These are phyloP conservation scores for Dothiorella sarmentorum DNA, from an alignment of 2,329 filamentous ascomycete species.

Conservation along the genomic window DNA sequence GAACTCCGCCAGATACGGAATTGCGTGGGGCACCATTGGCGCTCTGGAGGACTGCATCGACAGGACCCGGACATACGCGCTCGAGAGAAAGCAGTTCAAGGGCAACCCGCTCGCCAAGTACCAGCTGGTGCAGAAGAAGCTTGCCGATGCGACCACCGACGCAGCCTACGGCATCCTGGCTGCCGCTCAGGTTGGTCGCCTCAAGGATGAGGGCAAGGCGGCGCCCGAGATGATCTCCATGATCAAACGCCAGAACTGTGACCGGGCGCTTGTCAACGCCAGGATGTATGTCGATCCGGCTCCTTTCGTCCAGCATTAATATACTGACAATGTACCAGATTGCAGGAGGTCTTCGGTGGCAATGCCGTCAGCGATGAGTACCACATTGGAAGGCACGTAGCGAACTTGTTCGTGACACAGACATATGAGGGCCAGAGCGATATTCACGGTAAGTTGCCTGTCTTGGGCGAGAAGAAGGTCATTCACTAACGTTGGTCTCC, in stretches of 20 bases:
- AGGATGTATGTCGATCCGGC: slow-evolving; percentile 51
- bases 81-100: slow-evolving; percentile 95
- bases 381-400: slow-evolving; percentile 87
- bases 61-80: slow-evolving; percentile 77
- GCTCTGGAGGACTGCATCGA: slow-evolving; percentile 88
- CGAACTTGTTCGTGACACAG: slow-evolving; percentile 95
- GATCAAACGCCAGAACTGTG: slow-evolving; percentile 98
- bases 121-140: slow-evolving; percentile 96
- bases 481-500: neutral
- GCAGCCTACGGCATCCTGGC: slow-evolving; percentile 88
- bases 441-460: slow-evolving; percentile 73
- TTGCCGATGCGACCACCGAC: slow-evolving; percentile 88
- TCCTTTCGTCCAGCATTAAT: neutral
- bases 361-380: slow-evolving; percentile 99
- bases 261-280: slow-evolving; percentile 76
- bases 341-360: slow-evolving; percentile 96
- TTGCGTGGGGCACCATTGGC: slow-evolving; percentile 89
- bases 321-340: slow-evolving; percentile 37
- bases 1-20: slow-evolving; percentile 90
- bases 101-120: slow-evolving; percentile 92
- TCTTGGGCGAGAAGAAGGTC: neutral
- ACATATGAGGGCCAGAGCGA: slow-evolving; percentile 98
- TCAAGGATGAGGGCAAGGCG: slow-evolving; percentile 86
- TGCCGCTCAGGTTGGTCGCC: slow-evolving; percentile 81
- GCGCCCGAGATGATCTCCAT: slow-evolving; percentile 95